Evolutionary conservation across 805 yeast genomes (phyloP).

Genomic region (Wickerhamiella spandovensis): DNA sequence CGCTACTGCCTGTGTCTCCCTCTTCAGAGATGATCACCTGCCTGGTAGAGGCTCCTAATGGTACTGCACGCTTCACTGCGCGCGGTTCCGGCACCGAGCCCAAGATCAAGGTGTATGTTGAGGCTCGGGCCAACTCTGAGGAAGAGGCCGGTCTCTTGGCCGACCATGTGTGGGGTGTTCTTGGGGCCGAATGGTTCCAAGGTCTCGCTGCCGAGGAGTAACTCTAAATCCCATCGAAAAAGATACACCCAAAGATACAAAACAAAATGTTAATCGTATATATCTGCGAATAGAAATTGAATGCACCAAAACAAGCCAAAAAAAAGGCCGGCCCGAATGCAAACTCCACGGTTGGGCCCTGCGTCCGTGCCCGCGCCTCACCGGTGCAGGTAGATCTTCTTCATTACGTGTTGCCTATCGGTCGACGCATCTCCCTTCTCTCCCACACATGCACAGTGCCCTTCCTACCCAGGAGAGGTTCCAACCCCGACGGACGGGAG

Average conservation of each 20-base stretch:
- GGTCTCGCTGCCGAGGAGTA: not conserved
- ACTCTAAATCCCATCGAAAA: too few relatives aligned
- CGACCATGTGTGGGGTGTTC: conserved; percentile 47
- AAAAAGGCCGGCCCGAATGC: too few relatives aligned
- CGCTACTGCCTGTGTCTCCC: conserved; percentile 57
- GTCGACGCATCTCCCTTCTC: not conserved
- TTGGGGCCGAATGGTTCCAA: conserved; percentile 58
- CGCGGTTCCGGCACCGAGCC: conserved; percentile 98
- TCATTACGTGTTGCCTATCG: not conserved
- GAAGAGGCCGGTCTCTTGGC: conserved; percentile 40
- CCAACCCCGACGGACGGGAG: not conserved
- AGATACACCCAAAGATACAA: too few relatives aligned
- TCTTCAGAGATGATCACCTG: conserved; percentile 81
- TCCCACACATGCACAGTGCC: not conserved
- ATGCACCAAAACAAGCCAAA: too few relatives aligned
- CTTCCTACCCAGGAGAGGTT: conserved; percentile 1
- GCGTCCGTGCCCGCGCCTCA: not conserved
- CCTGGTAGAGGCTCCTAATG: conserved; percentile 24
- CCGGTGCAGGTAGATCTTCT: not conserved
- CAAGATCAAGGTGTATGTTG: conserved; percentile 81
- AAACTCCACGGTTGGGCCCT: too few relatives aligned
- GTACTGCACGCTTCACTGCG: conserved; percentile 56
- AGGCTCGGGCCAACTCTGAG: conserved; percentile 45
- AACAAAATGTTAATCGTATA: too few relatives aligned
- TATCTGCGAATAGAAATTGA: too few relatives aligned